Evolutionary conservation across 176 grass and related monocot genomes (phyloP), one percentile per base, ranked within the genome.

Genomic region (Luzula sylvatica): DNA sequence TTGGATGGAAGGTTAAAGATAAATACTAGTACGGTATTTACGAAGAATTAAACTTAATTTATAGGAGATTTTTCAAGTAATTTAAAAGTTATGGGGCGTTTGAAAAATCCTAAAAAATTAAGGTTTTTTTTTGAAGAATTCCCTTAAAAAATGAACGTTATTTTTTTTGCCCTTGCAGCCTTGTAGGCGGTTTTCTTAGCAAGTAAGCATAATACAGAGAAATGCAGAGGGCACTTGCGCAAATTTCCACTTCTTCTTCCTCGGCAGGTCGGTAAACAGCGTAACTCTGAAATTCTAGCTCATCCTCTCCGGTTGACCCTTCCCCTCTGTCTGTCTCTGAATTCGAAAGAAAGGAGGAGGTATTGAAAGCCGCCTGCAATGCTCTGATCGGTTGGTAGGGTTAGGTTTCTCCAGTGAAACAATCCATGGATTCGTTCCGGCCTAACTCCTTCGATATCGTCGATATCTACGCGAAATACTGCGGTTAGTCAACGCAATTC

Each of bases 391-490:
- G 30, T 35, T 35, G 30, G 5, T 35, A 66, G 65, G 58, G 26
- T 49, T 74, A 24, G 26, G 58, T 66, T 65, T 54, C 38, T 27
- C 23, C n/a, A 7, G 1, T 23, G 4, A 18, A 45, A 47, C 26
- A 11, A 20, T 50, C 56, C 28, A 71, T 54, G 70, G 69, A 72
- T 60, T 51, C 62, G 26, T 46, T 8, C 27, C 50, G 70, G 46
- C 65, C 68, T 38, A 44, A 61, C 32, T 81, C 63, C 53, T 67
- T 75, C 22, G 72, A 80, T 45, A 87, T 80, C 59, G 70, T 80
- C 45, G 71, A 90, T 52, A 51, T 72, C 71, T 98, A 82, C 61
- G 23, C 32, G 42, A 86, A 65, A 59, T 98, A 90, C 75, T 83
- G 74, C 60, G 74, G 92, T 98, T 67, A 80, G 92, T 55, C 30